phyloP scores from a whole-genome alignment of 768 basidiomycete genomes.

The Amanita pseudoporphyria region DNA sequence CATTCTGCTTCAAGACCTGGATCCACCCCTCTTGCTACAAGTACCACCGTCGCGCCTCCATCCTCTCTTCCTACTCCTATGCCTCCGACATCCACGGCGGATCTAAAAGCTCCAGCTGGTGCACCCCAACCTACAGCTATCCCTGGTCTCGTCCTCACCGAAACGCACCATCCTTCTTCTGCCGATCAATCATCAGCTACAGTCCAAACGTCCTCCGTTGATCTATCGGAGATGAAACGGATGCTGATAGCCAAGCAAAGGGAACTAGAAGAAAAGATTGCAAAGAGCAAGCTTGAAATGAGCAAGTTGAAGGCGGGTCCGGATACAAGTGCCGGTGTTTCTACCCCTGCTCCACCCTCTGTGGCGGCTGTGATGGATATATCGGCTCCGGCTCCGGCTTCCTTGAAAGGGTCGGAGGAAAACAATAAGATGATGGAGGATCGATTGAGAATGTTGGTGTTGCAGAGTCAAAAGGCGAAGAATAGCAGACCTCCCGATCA shows the following conservation, averaged over 20 bases:
- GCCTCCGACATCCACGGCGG: no score
- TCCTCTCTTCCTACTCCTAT: no score
- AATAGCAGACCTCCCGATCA: slow-evolving; percentile 1
- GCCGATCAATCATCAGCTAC: slow-evolving; percentile 31
- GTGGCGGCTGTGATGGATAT: neutral
- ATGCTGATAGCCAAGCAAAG: slow-evolving; percentile 31
- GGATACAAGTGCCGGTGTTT: neutral
- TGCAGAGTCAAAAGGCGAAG: slow-evolving; percentile 28
- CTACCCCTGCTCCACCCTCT: neutral
- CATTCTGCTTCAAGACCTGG: no score
- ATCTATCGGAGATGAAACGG: slow-evolving; percentile 28
- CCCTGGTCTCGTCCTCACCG: neutral
- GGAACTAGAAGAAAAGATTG: slow-evolving; percentile 35
- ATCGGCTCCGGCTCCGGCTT: neutral
- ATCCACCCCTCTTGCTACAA: neutral
- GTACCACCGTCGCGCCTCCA: no score
- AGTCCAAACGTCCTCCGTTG: slow-evolving; percentile 20
- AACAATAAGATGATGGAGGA: slow-evolving; percentile 35
- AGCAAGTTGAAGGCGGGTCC: slow-evolving; percentile 8
- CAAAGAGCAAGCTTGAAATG: slow-evolving; percentile 27
- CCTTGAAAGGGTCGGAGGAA: slow-evolving; percentile 6
- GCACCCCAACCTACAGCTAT: neutral
- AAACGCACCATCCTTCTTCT: slow-evolving; percentile 11
- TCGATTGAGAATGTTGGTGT: slow-evolving; percentile 26
- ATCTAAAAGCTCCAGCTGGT: neutral